These are phyloP conservation scores for Oryza australiensis DNA, from an alignment of 176 grass and related monocot species.

Conservation along the genomic window DNA sequence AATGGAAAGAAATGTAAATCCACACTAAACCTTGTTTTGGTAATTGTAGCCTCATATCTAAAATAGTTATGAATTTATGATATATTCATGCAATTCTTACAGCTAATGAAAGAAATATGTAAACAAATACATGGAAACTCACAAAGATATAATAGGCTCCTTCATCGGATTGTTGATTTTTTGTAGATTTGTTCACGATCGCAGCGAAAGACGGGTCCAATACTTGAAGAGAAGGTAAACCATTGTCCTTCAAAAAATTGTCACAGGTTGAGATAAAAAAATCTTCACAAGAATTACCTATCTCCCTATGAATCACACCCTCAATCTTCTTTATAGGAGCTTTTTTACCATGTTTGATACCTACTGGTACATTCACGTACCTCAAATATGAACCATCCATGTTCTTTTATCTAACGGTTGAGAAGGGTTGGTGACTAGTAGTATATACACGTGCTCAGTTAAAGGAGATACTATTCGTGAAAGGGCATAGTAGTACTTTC, in stretches of 20 bases:
- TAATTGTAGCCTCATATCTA: not conserved
- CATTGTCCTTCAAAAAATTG: not conserved
- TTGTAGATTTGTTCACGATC: not conserved
- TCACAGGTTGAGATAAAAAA: too few relatives aligned
- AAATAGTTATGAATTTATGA: not conserved
- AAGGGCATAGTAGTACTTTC: too few relatives aligned
- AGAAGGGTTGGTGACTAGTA: too few relatives aligned
- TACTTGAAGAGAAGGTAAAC: not conserved
- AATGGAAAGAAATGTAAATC: not conserved
- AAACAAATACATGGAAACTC: not conserved
- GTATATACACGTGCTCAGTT: too few relatives aligned
- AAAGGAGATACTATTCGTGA: too few relatives aligned
- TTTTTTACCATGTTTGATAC: too few relatives aligned
- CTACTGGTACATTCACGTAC: too few relatives aligned
- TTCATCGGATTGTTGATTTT: not conserved
- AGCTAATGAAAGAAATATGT: not conserved
- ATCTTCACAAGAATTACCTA: too few relatives aligned
- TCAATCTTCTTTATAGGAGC: too few relatives aligned
- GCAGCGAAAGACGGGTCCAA: not conserved
- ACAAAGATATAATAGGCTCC: not conserved
- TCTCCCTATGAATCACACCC: too few relatives aligned
- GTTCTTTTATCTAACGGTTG: too few relatives aligned
- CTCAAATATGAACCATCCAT: too few relatives aligned
- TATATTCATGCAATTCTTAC: not conserved
- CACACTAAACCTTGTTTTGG: not conserved